Percentiles rank a stretch among this genome's conserved stretches.
Conservation (phyloP, 306 rosid species). For the Prunus fruticosa region DNA sequence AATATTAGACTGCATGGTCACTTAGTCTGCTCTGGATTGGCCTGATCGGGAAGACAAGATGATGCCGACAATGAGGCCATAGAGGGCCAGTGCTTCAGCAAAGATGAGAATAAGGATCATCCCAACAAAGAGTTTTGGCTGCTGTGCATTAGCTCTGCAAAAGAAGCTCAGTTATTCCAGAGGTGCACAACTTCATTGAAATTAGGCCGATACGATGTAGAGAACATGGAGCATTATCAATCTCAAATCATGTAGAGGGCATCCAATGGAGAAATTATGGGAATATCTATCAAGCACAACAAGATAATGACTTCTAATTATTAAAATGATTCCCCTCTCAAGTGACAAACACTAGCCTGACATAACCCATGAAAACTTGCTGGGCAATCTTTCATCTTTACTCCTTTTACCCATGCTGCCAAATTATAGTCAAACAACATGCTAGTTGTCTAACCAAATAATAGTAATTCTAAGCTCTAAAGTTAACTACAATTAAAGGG, state of each 20-base stretch:
- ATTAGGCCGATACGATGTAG: not conserved
- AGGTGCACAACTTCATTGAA: not conserved
- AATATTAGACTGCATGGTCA: constrained; percentile 38
- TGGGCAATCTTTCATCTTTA: not conserved
- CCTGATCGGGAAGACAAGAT: constrained; percentile 88
- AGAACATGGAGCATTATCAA: not conserved
- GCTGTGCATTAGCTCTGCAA: constrained; percentile 88
- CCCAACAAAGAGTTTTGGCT: constrained; percentile 85
- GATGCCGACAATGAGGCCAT: constrained; percentile 83
- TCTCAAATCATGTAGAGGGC: not conserved
- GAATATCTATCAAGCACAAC: not conserved
- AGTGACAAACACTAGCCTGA: not conserved
- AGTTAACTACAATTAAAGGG: not conserved
- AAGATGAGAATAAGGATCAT: constrained; percentile 87
- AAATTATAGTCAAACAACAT: not conserved
- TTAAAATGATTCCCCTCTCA: not conserved
- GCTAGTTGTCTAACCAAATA: not conserved
- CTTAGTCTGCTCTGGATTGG: constrained; percentile 80
- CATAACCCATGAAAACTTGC: not conserved
- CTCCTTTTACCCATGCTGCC: not conserved
- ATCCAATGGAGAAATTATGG: not conserved
- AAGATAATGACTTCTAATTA: not conserved
- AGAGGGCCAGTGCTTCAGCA: constrained; percentile 83
- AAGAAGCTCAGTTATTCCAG: constrained; percentile 24
- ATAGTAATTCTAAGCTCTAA: not conserved